These are phyloP conservation scores for Pseudogymnoascus sp. DNA, from an alignment of 2,329 filamentous ascomycete species.

Conservation along the genomic window DNA sequence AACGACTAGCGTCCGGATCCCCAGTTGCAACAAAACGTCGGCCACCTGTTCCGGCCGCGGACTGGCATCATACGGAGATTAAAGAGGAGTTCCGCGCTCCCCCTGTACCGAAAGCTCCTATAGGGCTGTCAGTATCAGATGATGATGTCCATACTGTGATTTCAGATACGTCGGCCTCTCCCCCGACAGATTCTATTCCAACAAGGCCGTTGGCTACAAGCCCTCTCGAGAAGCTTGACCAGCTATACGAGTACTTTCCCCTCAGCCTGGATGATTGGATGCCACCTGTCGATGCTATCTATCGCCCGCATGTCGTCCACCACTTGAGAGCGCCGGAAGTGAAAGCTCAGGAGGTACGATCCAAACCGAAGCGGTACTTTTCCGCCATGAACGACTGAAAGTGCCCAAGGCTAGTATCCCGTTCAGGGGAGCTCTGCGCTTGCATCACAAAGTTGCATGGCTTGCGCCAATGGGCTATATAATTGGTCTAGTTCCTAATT, in stretches of 20 bases:
- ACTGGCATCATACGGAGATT: constrained; percentile 6
- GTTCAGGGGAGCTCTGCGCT: not conserved
- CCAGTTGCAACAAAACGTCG: constrained; percentile 1
- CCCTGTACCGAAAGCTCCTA: constrained; percentile 29
- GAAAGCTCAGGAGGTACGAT: constrained; percentile 58
- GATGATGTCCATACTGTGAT: constrained; percentile 47
- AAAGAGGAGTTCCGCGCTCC: constrained; percentile 5
- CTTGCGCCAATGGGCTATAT: not conserved
- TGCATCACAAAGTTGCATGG: not conserved
- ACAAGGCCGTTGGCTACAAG: not conserved
- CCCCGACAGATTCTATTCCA: not conserved
- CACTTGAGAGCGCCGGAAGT: constrained; percentile 67
- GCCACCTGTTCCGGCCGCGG: not conserved
- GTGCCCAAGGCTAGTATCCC: not conserved
- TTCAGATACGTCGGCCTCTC: not conserved
- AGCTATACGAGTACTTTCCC: constrained; percentile 88
- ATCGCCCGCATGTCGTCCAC: constrained; percentile 87
- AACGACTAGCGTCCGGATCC: not conserved
- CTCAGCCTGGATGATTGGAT: constrained; percentile 88
- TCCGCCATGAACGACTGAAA: constrained; percentile 34
- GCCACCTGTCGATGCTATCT: constrained; percentile 82
- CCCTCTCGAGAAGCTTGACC: constrained; percentile 2
- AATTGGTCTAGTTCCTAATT: not conserved
- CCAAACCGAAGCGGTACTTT: constrained; percentile 64
- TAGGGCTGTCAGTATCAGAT: constrained; percentile 50